Percentiles rank a stretch among this genome's conserved stretches.
These are phyloP conservation scores for Aspergillus sp. DNA, from an alignment of 2,329 filamentous ascomycete genomes.

Conservation along the genomic window DNA sequence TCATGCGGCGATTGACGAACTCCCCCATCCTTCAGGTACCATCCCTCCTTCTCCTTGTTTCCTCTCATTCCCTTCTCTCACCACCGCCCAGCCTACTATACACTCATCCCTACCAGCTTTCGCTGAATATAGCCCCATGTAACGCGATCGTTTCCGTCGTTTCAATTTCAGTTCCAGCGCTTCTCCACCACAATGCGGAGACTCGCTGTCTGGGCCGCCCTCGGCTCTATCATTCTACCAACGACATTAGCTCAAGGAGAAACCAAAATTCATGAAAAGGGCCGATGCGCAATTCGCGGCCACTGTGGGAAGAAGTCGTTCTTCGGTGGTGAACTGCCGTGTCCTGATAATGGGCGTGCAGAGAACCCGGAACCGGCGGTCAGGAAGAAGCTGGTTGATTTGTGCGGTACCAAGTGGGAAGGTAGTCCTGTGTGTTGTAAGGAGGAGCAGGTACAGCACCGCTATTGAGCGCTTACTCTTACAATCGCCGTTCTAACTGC, in stretches of 20 bases:
- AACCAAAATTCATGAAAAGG: constrained; percentile 69
- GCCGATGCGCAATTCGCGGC: constrained; percentile 84
- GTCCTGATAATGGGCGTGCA: constrained; percentile 84
- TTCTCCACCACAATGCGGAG: constrained; percentile 29
- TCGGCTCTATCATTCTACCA: constrained; percentile 26
- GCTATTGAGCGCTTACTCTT: not conserved
- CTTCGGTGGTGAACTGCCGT: constrained; percentile 87
- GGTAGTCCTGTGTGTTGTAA: constrained; percentile 82
- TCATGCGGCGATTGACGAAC: not conserved
- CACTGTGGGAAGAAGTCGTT: constrained; percentile 88
- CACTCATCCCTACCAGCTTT: not conserved
- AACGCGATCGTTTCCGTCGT: not conserved
- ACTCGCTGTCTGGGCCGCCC: constrained; percentile 23
- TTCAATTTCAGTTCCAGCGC: not conserved
- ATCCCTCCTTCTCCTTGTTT: not conserved
- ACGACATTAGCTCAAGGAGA: constrained; percentile 29
- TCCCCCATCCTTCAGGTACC: not conserved
- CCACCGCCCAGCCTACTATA: too few species aligned
- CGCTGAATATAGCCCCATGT: not conserved
- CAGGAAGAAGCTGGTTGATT: constrained; percentile 72
- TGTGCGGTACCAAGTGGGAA: constrained; percentile 87
- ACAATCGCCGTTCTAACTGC: not conserved
- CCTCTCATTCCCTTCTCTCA: too few species aligned
- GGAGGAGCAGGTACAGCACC: constrained; percentile 62
- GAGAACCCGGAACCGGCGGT: constrained; percentile 68